Evolutionary conservation across 176 grass and related monocot species (phyloP).

Genomic region (Secale cereale): DNA sequence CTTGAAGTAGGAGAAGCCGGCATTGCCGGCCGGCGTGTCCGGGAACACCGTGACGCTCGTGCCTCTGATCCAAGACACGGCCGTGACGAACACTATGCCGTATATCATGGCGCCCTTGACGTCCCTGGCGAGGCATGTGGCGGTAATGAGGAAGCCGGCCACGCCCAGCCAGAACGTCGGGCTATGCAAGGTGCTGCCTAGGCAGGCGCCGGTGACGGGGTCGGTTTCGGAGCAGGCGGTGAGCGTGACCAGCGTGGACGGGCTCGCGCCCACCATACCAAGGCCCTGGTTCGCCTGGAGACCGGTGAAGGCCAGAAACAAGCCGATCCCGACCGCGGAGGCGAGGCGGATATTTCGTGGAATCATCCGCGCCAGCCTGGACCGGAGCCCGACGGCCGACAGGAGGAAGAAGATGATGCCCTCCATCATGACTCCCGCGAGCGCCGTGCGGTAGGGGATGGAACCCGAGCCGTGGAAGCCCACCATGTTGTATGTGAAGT

Average conservation of each 20-base stretch:
- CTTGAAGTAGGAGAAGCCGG: conserved; percentile 61
- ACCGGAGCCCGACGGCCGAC: conserved; percentile 45
- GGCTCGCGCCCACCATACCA: conserved; percentile 61
- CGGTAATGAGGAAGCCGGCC: conserved; percentile 53
- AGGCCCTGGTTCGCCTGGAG: conserved; percentile 60
- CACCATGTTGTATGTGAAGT: conserved; percentile 75
- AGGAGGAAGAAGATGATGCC: conserved; percentile 46
- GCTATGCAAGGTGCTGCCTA: conserved; percentile 55
- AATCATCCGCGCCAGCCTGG: conserved; percentile 49
- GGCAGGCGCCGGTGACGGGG: conserved; percentile 52
- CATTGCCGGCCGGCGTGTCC: conserved; percentile 47
- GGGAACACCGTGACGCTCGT: conserved; percentile 63
- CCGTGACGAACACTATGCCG: conserved; percentile 66
- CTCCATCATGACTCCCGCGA: conserved; percentile 57
- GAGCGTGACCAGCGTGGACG: conserved; percentile 67
- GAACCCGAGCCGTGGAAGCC: conserved; percentile 55
- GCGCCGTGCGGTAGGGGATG: conserved; percentile 50
- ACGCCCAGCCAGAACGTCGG: conserved; percentile 76
- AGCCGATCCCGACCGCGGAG: conserved; percentile 48
- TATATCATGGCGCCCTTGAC: conserved; percentile 71
- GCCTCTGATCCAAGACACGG: conserved; percentile 57
- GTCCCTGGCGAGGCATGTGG: conserved; percentile 43
- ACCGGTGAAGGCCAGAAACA: conserved; percentile 59
- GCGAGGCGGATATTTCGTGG: conserved; percentile 44
- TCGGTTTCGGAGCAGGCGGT: conserved; percentile 56